Evolutionary conservation across 2,329 filamentous ascomycete genomes (phyloP).

Genomic region (Alternaria sp.): DNA sequence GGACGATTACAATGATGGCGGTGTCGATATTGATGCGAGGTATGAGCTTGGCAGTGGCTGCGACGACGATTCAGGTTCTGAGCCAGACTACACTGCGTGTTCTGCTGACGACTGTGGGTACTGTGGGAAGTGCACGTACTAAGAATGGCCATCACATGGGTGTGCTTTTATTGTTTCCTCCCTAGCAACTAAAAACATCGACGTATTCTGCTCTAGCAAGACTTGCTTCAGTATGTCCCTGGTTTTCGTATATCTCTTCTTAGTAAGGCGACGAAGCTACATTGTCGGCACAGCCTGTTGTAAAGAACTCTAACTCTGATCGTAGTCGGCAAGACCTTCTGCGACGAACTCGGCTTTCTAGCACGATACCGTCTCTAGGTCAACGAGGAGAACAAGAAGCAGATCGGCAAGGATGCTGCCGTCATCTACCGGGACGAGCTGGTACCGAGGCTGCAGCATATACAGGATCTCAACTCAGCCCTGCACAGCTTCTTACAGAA

Average conservation of each 20-base stretch:
- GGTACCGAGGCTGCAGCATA: no score
- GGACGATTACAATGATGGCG: not conserved
- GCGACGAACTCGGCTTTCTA: not conserved
- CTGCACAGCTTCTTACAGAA: no score
- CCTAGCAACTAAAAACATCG: not conserved
- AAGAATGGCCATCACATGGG: not conserved
- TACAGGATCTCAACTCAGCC: no score
- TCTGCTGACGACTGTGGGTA: constrained; percentile 46
- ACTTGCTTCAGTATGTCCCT: not conserved
- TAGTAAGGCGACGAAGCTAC: not conserved
- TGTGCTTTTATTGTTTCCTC: not conserved
- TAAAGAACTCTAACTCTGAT: not conserved
- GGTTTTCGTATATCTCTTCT: not conserved
- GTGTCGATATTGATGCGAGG: not conserved
- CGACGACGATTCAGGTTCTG: constrained; percentile 26
- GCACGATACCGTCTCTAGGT: not conserved
- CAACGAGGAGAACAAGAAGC: not conserved
- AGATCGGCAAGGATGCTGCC: no score
- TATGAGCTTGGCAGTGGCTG: constrained; percentile 11
- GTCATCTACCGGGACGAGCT: no score
- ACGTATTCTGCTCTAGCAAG: not conserved
- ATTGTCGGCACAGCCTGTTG: not conserved
- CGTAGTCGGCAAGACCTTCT: not conserved
- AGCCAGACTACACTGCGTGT: constrained; percentile 48
- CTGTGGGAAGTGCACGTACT: constrained; percentile 46